Percentiles rank a stretch among this genome's conserved stretches.
phyloP scores from a whole-genome alignment of 352 stramenopile species.

The Pythium periplocum region DNA sequence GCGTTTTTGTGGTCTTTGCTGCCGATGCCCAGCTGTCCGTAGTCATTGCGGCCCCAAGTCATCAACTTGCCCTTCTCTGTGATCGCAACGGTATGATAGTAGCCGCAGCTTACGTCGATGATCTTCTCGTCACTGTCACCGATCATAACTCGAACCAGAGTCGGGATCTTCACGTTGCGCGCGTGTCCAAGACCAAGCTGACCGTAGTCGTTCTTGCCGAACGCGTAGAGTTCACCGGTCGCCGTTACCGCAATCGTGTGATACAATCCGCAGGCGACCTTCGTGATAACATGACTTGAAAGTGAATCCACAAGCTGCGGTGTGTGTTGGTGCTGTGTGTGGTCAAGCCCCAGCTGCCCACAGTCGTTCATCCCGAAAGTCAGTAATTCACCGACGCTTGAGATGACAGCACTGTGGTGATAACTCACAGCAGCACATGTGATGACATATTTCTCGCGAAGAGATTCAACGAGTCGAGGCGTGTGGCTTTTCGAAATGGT shows the following conservation, averaged over 20 bases:
- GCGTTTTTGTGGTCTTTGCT: constrained; percentile 87
- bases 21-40: constrained; percentile 81
- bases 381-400: constrained; percentile 66
- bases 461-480: constrained; percentile 69
- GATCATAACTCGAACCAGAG: constrained; percentile 54
- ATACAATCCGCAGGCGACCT: constrained; percentile 77
- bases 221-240: constrained; percentile 75
- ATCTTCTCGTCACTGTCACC: constrained; percentile 75
- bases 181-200: constrained; percentile 80
- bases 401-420: constrained; percentile 81
- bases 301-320: constrained; percentile 73
- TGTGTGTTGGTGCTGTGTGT: constrained; percentile 82
- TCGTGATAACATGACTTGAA: constrained; percentile 60
- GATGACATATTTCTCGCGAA: constrained; percentile 81
- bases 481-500: constrained; percentile 87
- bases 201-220: constrained; percentile 86
- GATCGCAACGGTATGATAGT: constrained; percentile 80
- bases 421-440: constrained; percentile 77
- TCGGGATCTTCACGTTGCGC: constrained; percentile 71
- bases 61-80: constrained; percentile 81
- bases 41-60: constrained; percentile 84
- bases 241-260: constrained; percentile 65
- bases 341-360: constrained; percentile 74
- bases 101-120: constrained; percentile 70
- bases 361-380: constrained; percentile 89